Conservation (phyloP, 495 filamentous ascomycete species). For the Hypoxylon rickii region DNA sequence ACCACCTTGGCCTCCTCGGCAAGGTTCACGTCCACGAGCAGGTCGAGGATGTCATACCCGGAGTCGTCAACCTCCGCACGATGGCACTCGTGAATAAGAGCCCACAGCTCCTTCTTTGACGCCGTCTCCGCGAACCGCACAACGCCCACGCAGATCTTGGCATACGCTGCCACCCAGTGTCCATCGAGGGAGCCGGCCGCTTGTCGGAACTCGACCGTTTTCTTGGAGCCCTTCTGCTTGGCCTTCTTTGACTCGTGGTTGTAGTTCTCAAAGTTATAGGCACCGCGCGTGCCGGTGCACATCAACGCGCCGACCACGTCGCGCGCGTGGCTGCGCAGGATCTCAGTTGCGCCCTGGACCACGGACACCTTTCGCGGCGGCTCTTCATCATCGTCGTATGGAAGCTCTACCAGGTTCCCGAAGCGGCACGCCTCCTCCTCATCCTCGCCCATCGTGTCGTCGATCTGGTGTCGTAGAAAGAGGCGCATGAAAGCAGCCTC, state of each 20-base stretch:
- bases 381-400: neutral
- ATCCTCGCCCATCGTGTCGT: neutral
- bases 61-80: neutral
- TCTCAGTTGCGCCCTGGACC: neutral
- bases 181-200: conserved; percentile 8
- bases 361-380: neutral
- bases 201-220: conserved; percentile 6
- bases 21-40: conserved; percentile 7
- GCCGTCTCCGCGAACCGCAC: conserved; percentile 1
- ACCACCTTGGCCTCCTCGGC: conserved; percentile 5
- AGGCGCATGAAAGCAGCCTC: neutral
- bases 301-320: neutral
- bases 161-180: conserved; percentile 3
- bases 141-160: conserved; percentile 8
- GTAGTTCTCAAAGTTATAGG: conserved; percentile 9
- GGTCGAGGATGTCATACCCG: conserved; percentile 4
- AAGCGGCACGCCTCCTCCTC: neutral
- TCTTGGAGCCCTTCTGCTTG: neutral
- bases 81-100: conserved; percentile 11
- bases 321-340: neutral
- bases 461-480: neutral
- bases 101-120: neutral
- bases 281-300: neutral
- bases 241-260: neutral
- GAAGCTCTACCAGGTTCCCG: neutral